phyloP scores from a whole-genome alignment of 2,329 filamentous ascomycete species.

The Penicillium sp. region DNA sequence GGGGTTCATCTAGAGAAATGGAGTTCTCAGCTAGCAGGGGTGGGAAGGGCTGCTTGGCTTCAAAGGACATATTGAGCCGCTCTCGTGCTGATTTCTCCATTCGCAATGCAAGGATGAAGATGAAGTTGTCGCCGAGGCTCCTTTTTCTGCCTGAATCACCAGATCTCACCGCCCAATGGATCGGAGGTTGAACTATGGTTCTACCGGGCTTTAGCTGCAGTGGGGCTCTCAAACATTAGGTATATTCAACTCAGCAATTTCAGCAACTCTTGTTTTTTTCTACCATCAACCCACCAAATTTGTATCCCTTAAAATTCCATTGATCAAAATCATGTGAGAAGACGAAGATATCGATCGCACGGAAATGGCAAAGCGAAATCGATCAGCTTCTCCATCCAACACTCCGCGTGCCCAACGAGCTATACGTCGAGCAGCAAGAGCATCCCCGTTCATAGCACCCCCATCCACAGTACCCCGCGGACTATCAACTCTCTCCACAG shows the following conservation, averaged over 20 bases:
- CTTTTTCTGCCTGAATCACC: no score
- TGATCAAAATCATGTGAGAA: no score
- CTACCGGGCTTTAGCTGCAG: no score
- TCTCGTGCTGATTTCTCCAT: constrained; percentile 10
- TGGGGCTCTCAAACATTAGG: no score
- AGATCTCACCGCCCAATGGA: no score
- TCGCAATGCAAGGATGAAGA: constrained; percentile 9
- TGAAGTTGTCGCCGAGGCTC: neutral
- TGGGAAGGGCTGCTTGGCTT: constrained; percentile 38
- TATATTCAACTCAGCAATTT: no score
- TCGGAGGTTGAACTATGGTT: no score
- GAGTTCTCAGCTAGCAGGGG: constrained; percentile 30
- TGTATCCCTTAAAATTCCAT: no score
- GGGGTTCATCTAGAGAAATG: constrained; percentile 25
- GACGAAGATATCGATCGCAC: no score
- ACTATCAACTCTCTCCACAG: neutral
- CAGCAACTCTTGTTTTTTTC: no score
- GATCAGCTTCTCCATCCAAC: neutral
- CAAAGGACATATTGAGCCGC: constrained; percentile 20
- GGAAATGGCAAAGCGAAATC: neutral
- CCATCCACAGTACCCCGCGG: neutral
- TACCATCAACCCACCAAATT: no score
- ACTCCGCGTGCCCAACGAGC: neutral
- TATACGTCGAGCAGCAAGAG: neutral
- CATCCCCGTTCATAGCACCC: neutral